A percentile compares a stretch with the other conserved stretches of the same genome.
These are phyloP conservation scores for Trypanosoma avium DNA, from an alignment of 208 protist genomes.

Conservation along the genomic window DNA sequence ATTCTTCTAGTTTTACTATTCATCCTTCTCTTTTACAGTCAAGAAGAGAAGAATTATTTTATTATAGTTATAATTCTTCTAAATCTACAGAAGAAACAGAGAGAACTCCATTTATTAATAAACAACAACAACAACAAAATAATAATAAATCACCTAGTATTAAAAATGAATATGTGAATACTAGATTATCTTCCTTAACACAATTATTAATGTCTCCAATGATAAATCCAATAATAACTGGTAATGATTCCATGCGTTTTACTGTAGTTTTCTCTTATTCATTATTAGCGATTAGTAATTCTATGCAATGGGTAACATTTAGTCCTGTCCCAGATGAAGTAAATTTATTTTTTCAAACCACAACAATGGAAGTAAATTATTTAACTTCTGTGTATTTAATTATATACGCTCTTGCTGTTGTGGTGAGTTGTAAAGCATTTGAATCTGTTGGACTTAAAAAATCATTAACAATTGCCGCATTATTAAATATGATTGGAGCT, in stretches of 20 bases:
- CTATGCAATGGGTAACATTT: slow-evolving; percentile 18
- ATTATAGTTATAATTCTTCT: too few relatives aligned
- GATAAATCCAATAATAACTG: not conserved
- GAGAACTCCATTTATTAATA: too few relatives aligned
- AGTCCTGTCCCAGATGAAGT: slow-evolving; percentile 7
- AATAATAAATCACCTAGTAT: too few relatives aligned
- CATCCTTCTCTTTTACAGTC: too few relatives aligned
- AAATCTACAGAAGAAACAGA: too few relatives aligned
- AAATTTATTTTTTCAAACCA: slow-evolving; percentile 6
- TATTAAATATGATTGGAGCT: slow-evolving; percentile 10
- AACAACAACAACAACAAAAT: too few relatives aligned
- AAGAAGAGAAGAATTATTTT: too few relatives aligned
- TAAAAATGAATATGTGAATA: too few relatives aligned
- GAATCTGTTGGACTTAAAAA: slow-evolving; percentile 12
- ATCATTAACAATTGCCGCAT: not conserved
- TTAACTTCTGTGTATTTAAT: slow-evolving; percentile 11
- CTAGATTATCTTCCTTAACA: too few relatives aligned
- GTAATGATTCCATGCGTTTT: slow-evolving; percentile 5
- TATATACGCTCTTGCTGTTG: slow-evolving; percentile 2
- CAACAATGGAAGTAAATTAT: slow-evolving; percentile 8
- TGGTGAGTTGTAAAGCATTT: slow-evolving; percentile 20
- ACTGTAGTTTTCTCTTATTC: slow-evolving; percentile 8
- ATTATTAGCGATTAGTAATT: not conserved
- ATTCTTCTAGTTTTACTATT: too few relatives aligned
- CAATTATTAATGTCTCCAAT: too few relatives aligned